These are phyloP conservation scores for Fusarium piperis DNA, from an alignment of 2,329 filamentous ascomycete genomes.

Conservation along the genomic window DNA sequence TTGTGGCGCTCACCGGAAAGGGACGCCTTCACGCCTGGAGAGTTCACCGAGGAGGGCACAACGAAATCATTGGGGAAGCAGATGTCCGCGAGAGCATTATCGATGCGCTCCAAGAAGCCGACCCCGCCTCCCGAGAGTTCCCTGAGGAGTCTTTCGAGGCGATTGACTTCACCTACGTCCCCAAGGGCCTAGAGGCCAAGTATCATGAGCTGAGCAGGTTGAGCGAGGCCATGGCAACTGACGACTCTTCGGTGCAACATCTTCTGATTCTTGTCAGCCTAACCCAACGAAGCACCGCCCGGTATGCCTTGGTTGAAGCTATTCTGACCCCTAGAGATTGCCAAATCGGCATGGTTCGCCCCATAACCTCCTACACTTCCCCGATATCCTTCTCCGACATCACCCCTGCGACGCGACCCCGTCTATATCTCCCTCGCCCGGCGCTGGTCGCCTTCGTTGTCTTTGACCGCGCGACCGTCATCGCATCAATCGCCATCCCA, in stretches of 20 bases:
- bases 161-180: constrained; percentile 80
- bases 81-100: constrained; percentile 75
- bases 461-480: constrained; percentile 79
- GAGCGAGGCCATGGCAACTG: constrained; percentile 59
- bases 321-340: constrained; percentile 64
- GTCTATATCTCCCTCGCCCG: constrained; percentile 80
- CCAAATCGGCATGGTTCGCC: constrained; percentile 72
- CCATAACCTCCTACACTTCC: constrained; percentile 71
- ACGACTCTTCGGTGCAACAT: constrained; percentile 64
- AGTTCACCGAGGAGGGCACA: constrained; percentile 86
- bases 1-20: constrained; percentile 80
- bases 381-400: constrained; percentile 54
- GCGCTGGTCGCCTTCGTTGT: constrained; percentile 83
- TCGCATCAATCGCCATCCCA: constrained; percentile 76
- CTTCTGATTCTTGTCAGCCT: constrained; percentile 71
- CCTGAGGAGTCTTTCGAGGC: constrained; percentile 73
- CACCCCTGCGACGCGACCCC: constrained; percentile 60
- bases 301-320: constrained; percentile 81
- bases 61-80: constrained; percentile 76
- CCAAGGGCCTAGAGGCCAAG: constrained; percentile 61
- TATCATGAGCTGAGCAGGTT: constrained; percentile 62
- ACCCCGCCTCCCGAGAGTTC: constrained; percentile 59
- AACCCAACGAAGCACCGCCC: constrained; percentile 60
- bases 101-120: constrained; percentile 66
- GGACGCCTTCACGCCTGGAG: constrained; percentile 88